Percentiles rank a stretch among this genome's conserved stretches.
These are phyloP conservation scores for Striga hermonthica DNA, from an alignment of 305 asterid species.

Conservation along the genomic window DNA sequence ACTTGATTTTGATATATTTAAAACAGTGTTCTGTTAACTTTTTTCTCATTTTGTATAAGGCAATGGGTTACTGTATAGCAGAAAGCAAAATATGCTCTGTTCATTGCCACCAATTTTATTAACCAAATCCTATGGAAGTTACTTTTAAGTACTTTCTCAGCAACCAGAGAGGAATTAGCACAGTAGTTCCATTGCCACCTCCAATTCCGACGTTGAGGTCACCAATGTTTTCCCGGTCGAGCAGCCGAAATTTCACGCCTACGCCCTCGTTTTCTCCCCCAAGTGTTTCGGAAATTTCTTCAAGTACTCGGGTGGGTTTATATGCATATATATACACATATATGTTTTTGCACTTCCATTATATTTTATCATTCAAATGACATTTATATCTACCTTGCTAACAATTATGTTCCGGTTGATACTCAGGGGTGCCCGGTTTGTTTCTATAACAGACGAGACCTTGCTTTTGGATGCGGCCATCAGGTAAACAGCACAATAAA, in stretches of 20 bases:
- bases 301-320: conserved; percentile 31
- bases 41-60: neutral
- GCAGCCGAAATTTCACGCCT: conserved; percentile 34
- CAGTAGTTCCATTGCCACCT: conserved; percentile 45
- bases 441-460: conserved; percentile 36
- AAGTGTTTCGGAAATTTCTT: conserved; percentile 28
- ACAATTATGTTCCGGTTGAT: neutral
- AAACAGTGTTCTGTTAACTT: too few species aligned
- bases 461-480: conserved; percentile 59
- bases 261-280: conserved; percentile 41
- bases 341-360: neutral
- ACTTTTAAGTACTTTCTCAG: conserved; percentile 19
- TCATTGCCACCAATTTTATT: neutral
- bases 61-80: neutral
- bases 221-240: conserved; percentile 22
- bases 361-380: neutral
- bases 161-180: conserved; percentile 32
- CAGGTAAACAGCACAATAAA: conserved; percentile 34
- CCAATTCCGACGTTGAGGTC: conserved; percentile 21
- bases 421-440: conserved; percentile 52
- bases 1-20: neutral
- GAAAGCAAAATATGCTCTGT: neutral
- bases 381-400: neutral
- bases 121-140: neutral
- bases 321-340: neutral